A percentile compares a stretch with the other conserved stretches of the same genome.
These are phyloP conservation scores for Cladosporium sp. DNA, from an alignment of 2,329 filamentous ascomycete genomes.

Conservation along the genomic window DNA sequence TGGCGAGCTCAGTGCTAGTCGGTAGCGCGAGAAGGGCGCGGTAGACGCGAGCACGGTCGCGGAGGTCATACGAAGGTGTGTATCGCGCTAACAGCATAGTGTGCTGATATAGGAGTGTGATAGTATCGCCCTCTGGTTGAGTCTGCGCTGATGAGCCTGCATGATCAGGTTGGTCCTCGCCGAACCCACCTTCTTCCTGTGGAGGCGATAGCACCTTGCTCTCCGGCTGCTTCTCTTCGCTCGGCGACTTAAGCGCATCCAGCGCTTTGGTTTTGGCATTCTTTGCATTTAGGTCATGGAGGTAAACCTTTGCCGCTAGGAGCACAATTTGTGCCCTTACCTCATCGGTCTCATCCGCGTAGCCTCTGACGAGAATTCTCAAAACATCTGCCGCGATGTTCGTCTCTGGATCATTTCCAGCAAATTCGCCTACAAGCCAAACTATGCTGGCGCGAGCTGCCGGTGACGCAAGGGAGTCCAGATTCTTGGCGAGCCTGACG, in stretches of 20 bases:
- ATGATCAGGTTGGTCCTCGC: slow-evolving; percentile 11
- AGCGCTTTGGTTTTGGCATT: slow-evolving; percentile 33
- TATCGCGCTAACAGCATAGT: slow-evolving; percentile 81
- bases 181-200: slow-evolving; percentile 17
- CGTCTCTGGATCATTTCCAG: slow-evolving; percentile 69
- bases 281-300: slow-evolving; percentile 74
- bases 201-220: slow-evolving; percentile 22
- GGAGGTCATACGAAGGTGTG: slow-evolving; percentile 90
- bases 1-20: slow-evolving; percentile 73
- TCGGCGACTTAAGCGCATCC: slow-evolving; percentile 19
- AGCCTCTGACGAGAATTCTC: slow-evolving; percentile 80
- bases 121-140: slow-evolving; percentile 40
- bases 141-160: background rate
- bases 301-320: slow-evolving; percentile 91
- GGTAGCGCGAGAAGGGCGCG: slow-evolving; percentile 76
- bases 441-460: slow-evolving; percentile 91
- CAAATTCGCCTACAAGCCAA: slow-evolving; percentile 95
- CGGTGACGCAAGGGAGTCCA: slow-evolving; percentile 82
- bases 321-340: slow-evolving; percentile 90
- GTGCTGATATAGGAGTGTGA: slow-evolving; percentile 78
- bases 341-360: slow-evolving; percentile 75
- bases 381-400: slow-evolving; percentile 92
- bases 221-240: slow-evolving; percentile 7
- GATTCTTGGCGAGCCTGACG: slow-evolving; percentile 80
- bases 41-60: slow-evolving; percentile 85